Percentiles rank a stretch among this genome's conserved stretches.
These are phyloP conservation scores for Pleurotus sapidus DNA, from an alignment of 768 basidiomycete species.

Conservation along the genomic window DNA sequence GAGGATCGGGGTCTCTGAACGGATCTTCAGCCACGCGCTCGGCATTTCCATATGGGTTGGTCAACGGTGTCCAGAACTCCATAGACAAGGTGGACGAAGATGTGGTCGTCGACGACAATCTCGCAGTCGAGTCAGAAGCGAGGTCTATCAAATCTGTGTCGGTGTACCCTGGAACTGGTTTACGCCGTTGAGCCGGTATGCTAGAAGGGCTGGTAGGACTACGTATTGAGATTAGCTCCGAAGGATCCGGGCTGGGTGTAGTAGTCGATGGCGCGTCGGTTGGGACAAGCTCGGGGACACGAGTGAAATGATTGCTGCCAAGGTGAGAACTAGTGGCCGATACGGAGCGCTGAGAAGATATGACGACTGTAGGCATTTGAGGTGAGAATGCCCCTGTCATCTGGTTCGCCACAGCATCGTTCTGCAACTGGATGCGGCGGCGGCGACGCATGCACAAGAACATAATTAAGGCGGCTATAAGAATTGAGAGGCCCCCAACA, in stretches of 20 bases:
- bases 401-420: neutral
- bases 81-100: neutral
- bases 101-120: neutral
- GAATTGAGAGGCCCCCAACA: slow-evolving; percentile 1
- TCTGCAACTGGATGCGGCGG: neutral
- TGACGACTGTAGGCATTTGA: neutral
- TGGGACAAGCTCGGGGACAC: neutral
- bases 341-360: neutral
- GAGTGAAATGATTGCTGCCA: neutral
- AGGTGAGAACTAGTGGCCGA: neutral
- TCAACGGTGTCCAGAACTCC: slow-evolving; percentile 3
- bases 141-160: neutral
- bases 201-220: neutral
- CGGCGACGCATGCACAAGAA: slow-evolving; percentile 8
- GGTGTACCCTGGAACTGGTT: neutral
- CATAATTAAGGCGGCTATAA: neutral
- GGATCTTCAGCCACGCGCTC: neutral
- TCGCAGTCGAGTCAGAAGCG: neutral
- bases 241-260: neutral
- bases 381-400: neutral
- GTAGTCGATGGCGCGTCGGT: neutral
- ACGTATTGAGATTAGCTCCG: neutral
- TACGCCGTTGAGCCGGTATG: neutral
- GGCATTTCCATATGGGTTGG: neutral
- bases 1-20: neutral